phyloP scores from a whole-genome alignment of 306 rosid genomes.

The Nissolia schottii region DNA sequence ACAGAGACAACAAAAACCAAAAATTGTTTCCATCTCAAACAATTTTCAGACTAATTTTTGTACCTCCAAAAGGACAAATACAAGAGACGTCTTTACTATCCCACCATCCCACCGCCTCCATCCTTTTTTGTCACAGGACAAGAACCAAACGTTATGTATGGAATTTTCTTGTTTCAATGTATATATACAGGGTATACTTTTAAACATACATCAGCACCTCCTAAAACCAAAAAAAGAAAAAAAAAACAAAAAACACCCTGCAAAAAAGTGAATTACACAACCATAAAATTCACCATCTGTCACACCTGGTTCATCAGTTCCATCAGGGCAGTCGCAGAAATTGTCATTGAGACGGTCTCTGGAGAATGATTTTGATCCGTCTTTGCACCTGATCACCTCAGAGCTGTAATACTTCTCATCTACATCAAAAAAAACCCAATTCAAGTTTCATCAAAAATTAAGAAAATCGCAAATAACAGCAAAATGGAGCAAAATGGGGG shows the following conservation, averaged over 20 bases:
- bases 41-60: too few species aligned
- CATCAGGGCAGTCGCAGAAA: slow-evolving; percentile 84
- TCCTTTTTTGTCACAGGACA: too few species aligned
- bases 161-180: too few species aligned
- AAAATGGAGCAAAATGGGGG: too few species aligned
- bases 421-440: slow-evolving; percentile 37
- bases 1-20: too few species aligned
- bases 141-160: too few species aligned
- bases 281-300: background rate
- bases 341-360: slow-evolving; percentile 77
- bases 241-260: background rate
- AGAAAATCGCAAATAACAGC: background rate
- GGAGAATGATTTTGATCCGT: slow-evolving; percentile 60
- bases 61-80: too few species aligned
- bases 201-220: background rate
- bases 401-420: slow-evolving; percentile 66
- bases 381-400: slow-evolving; percentile 67
- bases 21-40: too few species aligned
- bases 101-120: too few species aligned
- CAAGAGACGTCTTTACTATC: too few species aligned
- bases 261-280: background rate
- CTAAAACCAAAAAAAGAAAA: background rate
- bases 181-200: background rate
- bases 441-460: background rate
- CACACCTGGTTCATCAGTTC: slow-evolving; percentile 90